Percentiles rank a stretch among this genome's conserved stretches.
Conservation (phyloP, 2,329 filamentous ascomycete genomes). For the Xylaria polymorpha region DNA sequence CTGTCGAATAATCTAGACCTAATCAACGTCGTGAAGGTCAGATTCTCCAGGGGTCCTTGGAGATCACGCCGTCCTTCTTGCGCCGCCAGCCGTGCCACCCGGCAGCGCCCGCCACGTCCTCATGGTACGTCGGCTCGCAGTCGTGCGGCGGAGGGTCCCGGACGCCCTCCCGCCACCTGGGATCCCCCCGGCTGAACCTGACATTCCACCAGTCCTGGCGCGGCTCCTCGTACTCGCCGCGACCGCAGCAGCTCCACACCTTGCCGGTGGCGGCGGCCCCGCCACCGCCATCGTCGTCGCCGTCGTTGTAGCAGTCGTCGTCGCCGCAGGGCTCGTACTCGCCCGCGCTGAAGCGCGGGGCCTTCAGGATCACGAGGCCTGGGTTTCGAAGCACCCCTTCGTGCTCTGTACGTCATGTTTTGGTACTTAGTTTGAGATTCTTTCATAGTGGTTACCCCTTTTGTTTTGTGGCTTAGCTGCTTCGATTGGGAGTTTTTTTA, state of each 20-base stretch:
- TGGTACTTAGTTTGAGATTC: not conserved
- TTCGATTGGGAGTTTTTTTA: not conserved
- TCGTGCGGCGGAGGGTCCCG: not conserved
- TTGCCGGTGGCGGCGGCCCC: not conserved
- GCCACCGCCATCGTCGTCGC: not conserved
- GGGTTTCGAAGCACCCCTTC: not conserved
- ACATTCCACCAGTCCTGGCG: constrained; percentile 1
- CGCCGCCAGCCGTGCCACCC: constrained; percentile 1
- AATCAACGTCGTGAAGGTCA: not conserved
- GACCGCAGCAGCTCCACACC: constrained; percentile 24
- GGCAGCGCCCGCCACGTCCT: not conserved
- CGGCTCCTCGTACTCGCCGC: constrained; percentile 12
- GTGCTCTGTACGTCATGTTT: constrained; percentile 15
- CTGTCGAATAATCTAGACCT: not conserved
- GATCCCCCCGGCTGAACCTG: constrained; percentile 20
- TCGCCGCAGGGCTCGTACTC: constrained; percentile 7
- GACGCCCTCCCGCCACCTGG: not conserved
- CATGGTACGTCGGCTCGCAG: constrained; percentile 26
- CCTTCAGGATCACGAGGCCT: not conserved
- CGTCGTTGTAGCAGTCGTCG: not conserved
- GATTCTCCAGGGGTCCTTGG: not conserved
- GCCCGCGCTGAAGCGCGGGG: not conserved
- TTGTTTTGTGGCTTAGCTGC: not conserved
- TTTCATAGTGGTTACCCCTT: no score
- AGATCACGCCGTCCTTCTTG: not conserved